phyloP scores from a whole-genome alignment of 441 rosid genomes.

The Capsella rubella region DNA sequence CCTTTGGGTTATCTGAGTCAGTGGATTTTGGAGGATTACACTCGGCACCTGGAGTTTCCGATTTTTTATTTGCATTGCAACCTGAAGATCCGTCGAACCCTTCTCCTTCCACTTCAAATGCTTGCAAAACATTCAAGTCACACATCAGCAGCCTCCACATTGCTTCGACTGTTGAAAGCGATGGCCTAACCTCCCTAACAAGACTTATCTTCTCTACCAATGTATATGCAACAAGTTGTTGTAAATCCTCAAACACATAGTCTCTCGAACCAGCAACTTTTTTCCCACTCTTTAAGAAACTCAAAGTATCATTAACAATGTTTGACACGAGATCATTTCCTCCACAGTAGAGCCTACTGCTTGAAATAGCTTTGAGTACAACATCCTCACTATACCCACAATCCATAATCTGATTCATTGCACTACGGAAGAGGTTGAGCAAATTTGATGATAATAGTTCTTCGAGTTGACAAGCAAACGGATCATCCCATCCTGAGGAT shows the following conservation, averaged over 20 bases:
- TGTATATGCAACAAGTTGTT: conserved; percentile 86
- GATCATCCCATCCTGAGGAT: conserved; percentile 88
- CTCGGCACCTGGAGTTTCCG: conserved; percentile 46
- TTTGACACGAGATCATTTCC: conserved; percentile 79
- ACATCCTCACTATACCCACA: conserved; percentile 79
- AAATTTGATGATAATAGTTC: conserved; percentile 76
- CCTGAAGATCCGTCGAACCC: conserved; percentile 50
- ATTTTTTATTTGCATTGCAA: conserved; percentile 23
- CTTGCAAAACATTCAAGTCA: conserved; percentile 96
- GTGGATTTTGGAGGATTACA: conserved; percentile 53
- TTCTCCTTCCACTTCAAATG: conserved; percentile 89
- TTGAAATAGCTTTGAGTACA: conserved; percentile 77
- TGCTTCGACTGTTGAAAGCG: conserved; percentile 90
- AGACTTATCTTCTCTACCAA: conserved; percentile 88
- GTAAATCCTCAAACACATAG: conserved; percentile 78
- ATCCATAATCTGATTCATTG: conserved; percentile 73
- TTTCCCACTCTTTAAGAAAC: conserved; percentile 66
- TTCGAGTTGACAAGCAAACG: conserved; percentile 76
- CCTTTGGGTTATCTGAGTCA: conserved; percentile 45
- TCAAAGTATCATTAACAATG: conserved; percentile 78
- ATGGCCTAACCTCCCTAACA: conserved; percentile 83
- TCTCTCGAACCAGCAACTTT: conserved; percentile 63
- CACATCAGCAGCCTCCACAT: conserved; percentile 96
- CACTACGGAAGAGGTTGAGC: conserved; percentile 74
- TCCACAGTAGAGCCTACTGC: conserved; percentile 87